A percentile compares a stretch with the other conserved stretches of the same genome.
Conservation (phyloP, 805 yeast genomes). For the Saturnispora bothae region DNA sequence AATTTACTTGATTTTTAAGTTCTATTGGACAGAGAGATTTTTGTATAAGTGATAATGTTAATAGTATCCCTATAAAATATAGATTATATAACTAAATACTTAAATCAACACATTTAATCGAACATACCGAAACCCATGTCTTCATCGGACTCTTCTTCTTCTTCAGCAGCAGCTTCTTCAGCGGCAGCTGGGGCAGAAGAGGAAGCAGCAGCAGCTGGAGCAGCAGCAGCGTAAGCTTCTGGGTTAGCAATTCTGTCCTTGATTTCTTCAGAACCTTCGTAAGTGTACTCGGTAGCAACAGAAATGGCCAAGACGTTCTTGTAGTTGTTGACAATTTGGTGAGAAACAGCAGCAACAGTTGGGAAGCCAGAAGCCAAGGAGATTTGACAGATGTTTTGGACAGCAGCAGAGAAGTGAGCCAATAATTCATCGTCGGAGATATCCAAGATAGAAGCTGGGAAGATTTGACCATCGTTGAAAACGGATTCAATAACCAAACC, state of each 20-base stretch:
- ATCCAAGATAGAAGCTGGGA: constrained; percentile 95
- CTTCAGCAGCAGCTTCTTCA: constrained; percentile 65
- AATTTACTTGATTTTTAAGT: too few relatives aligned
- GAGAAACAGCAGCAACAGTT: constrained; percentile 98
- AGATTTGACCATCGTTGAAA: constrained; percentile 96
- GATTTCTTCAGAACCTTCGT: constrained; percentile 97
- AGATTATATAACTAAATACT: too few relatives aligned
- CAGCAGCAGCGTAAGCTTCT: constrained; percentile 99
- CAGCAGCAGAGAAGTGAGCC: constrained; percentile 83
- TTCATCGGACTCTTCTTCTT: constrained; percentile 28
- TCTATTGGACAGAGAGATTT: too few relatives aligned
- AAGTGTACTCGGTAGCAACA: constrained; percentile 96
- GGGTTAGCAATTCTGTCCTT: constrained; percentile 99
- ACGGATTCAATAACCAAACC: constrained; percentile 96
- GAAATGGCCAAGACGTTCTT: constrained; percentile 97
- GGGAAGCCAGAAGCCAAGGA: constrained; percentile 99
- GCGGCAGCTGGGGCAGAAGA: constrained; percentile 47
- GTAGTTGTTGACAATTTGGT: constrained; percentile 98
- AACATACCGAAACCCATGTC: constrained; percentile 99
- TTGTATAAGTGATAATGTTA: too few relatives aligned
- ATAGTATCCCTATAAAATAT: too few relatives aligned
- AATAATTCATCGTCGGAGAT: constrained; percentile 96
- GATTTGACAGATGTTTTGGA: constrained; percentile 87
- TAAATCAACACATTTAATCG: constrained; percentile 49
- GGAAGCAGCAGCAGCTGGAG: constrained; percentile 91